These are phyloP conservation scores for Achlya hypogyna DNA, from an alignment of 352 stramenopile genomes.

Conservation along the genomic window DNA sequence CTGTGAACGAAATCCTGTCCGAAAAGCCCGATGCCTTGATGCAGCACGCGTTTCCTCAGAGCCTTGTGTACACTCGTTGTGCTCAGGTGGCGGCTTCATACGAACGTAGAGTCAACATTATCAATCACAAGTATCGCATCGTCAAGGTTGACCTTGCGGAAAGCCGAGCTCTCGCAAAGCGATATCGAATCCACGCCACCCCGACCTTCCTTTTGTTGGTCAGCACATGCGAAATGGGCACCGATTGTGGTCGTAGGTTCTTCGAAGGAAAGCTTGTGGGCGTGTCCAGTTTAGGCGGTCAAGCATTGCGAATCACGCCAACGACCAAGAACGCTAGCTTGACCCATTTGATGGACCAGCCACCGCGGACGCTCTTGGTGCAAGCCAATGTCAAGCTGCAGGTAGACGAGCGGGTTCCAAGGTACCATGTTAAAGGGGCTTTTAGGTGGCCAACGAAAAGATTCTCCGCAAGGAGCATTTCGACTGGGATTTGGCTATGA, in stretches of 20 bases:
- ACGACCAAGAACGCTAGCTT: conserved; percentile 51
- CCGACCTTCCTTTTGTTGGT: conserved; percentile 64
- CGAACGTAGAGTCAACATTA: conserved; percentile 7
- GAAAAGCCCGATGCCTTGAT: neutral
- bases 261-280: conserved; percentile 47
- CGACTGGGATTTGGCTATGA: conserved; percentile 55
- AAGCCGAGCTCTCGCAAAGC: conserved; percentile 39
- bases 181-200: conserved; percentile 55
- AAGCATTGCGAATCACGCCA: conserved; percentile 37
- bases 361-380: conserved; percentile 55
- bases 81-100: too few species aligned
- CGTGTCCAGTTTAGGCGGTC: conserved; percentile 51
- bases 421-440: neutral
- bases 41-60: conserved; percentile 4
- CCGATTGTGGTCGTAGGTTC: conserved; percentile 32
- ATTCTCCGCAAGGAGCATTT: conserved; percentile 51
- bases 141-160: conserved; percentile 71
- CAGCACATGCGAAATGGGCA: neutral
- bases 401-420: neutral
- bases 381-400: conserved; percentile 43
- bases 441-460: conserved; percentile 38
- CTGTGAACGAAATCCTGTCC: conserved; percentile 28
- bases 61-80: conserved; percentile 19
- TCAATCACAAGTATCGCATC: conserved; percentile 33
- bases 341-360: conserved; percentile 40